Base-by-base conservation (phyloP, 2,329 filamentous ascomycete genomes). In the Monilinia aucupariae region DNA sequence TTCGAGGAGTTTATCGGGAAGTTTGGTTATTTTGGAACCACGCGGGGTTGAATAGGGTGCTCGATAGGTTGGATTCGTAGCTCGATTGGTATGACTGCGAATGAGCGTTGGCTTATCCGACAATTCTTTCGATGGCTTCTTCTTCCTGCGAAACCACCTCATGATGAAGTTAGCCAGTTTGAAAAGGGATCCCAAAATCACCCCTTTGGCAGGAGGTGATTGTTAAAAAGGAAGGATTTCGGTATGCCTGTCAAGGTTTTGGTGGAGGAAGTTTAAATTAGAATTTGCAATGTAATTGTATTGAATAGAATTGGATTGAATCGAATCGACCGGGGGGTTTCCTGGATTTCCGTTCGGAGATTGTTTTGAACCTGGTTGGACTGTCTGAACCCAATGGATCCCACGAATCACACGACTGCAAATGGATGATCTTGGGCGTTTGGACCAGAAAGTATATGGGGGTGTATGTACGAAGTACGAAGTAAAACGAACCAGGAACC, bases 1-100 rank as follows among this genome's bases (percentile, higher is more conserved):
- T 68, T 85, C 81, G 64, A 97, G 81, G 37, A 96, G 80, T n/a
- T 82, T 77, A 32, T 81, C 77, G 12, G 91, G 88, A 13, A 97
- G 81, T 59, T 76, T 75, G 32, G 63, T 65, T 41, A 70, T 64
- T 43, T 25, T 56, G 17, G 60, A 62, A 37, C 51, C 60, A 41
- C 60, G 60, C 60, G 60, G 60, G 60, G 60, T 62, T 56, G 60
- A 52, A 49, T 62, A 62, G 13, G 60, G 56, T 22, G 47, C 60
- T 49, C 51, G 43, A 58, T 56, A 47, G 10, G 15, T 41, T 15
- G 52, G 20, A 37, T 30, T 58, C 22, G 60, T 48, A 7, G 60
- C 39, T 22, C 53, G 27, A 49, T 62, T 32, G 17, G 58, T 55
- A 37, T 39, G 56, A n/a, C 60, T 62, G 4, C 60, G 60, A 15